These are phyloP conservation scores for Ceratocystis albifundus DNA, from an alignment of 2,329 filamentous ascomycete species.

Conservation along the genomic window DNA sequence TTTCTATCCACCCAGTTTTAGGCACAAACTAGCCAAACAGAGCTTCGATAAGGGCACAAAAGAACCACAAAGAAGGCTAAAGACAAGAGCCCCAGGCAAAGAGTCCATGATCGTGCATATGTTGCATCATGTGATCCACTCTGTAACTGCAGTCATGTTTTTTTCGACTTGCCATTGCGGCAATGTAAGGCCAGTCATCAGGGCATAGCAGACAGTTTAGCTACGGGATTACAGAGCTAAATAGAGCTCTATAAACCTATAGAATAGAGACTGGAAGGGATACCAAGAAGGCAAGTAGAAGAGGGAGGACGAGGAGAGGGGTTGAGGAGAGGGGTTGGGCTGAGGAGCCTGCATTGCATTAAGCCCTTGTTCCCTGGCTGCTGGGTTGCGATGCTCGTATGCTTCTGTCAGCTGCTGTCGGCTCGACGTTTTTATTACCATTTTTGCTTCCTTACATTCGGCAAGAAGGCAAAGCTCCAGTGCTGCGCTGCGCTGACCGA, in stretches of 20 bases:
- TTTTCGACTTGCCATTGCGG: not conserved
- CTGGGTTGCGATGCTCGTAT: not conserved
- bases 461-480: not conserved
- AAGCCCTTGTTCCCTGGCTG: not conserved
- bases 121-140: slow-evolving; percentile 10
- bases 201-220: too few species aligned
- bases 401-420: not conserved
- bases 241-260: too few species aligned
- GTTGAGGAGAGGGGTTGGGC: slow-evolving; percentile 6
- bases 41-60: slow-evolving; percentile 3
- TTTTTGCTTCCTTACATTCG: not conserved
- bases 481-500: slow-evolving; percentile 4
- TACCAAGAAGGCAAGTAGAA: too few species aligned
- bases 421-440: not conserved
- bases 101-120: not conserved
- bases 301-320: not conserved
- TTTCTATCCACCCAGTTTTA: slow-evolving; percentile 8
- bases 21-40: slow-evolving; percentile 5
- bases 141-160: not conserved
- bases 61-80: slow-evolving; percentile 5
- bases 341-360: not conserved
- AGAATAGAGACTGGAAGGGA: too few species aligned
- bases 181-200: not conserved
- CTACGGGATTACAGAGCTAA: too few species aligned
- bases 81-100: not conserved